Evolutionary conservation across 2,329 filamentous ascomycete species (phyloP), one percentile per base, ranked within the genome.

Genomic region (Diaporthe citrichinensis): DNA sequence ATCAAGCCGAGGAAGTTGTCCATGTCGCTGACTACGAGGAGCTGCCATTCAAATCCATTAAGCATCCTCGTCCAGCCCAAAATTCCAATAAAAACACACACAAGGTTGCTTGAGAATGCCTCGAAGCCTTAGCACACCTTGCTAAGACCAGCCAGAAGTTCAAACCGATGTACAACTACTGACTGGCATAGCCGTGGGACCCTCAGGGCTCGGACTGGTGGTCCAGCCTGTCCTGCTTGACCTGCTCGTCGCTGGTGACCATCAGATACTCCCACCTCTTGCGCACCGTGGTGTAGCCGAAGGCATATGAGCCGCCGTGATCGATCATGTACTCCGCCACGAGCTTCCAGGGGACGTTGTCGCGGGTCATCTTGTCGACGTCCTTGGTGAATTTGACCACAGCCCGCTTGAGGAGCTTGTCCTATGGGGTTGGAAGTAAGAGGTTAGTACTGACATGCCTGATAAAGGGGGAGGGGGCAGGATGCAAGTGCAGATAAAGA

Each of bases 281-380:
- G 49, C 88, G 87, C 78, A 90, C 91, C 0, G 90, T 91, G 15
- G 88, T 87, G 77, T 89, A 87, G 12, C 90, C 90, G 79, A 92
- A 93, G 62, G 84, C 85, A 80, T 92, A 92, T 3, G 88, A 88
- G 3, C 89, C 90, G 1, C 89, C 90, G 55, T 88, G 81, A 0
- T 83, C 77, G 20, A 80, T 78, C 53, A 93, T 92, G 78, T 89
- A 89, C 28, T 88, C 84, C 0, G 89, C 87, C 2, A 92, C 88
- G 36, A 85, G 81, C 79, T 90, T 90, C 91, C 91, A 93, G 2
- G 88, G 85, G 15, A 90, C 83, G 78, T 86, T 90, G 75, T 79
- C 76, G 1, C 53, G 41, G 3, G 80, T 78, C 4, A 77, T 77
- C 6, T 82, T 76, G 15, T 84, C 81, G 14, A 77, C 77, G 34